phyloP scores from a whole-genome alignment of 148 eudicot genomes.

The Rhododendron ferrugineum region DNA sequence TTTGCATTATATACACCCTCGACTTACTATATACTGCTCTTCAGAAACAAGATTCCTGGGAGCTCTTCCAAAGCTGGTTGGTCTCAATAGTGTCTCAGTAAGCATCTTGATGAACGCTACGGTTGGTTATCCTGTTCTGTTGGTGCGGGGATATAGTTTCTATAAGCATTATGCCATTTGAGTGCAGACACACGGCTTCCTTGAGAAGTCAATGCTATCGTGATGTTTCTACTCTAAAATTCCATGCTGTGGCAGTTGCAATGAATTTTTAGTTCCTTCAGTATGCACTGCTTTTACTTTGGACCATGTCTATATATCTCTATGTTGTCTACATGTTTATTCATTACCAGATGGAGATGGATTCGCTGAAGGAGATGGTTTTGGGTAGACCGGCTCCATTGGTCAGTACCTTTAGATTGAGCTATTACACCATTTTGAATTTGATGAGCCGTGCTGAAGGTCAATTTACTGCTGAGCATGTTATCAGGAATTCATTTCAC shows the following conservation, averaged over 20 bases:
- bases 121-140: neutral
- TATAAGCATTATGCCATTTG: neutral
- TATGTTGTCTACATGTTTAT: neutral
- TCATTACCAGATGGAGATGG: slow-evolving; percentile 78
- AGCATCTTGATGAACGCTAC: neutral
- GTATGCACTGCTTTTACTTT: neutral
- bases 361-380: slow-evolving; percentile 81
- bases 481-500: slow-evolving; percentile 88
- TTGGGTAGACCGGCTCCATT: slow-evolving; percentile 95
- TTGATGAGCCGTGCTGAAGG: slow-evolving; percentile 98
- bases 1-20: neutral
- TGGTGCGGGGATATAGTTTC: neutral
- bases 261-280: neutral
- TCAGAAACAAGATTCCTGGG: neutral
- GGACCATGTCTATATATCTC: neutral
- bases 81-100: neutral
- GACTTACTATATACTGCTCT: neutral
- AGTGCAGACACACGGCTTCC: neutral
- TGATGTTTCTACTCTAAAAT: neutral
- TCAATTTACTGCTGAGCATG: slow-evolving; percentile 97
- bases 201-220: neutral
- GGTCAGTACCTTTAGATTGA: slow-evolving; percentile 93
- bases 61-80: neutral
- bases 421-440: slow-evolving; percentile 93
- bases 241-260: neutral